A percentile compares a stretch with the other conserved stretches of the same genome.
phyloP scores from a whole-genome alignment of 2,329 filamentous ascomycete genomes.

The Geosmithia morbida region DNA sequence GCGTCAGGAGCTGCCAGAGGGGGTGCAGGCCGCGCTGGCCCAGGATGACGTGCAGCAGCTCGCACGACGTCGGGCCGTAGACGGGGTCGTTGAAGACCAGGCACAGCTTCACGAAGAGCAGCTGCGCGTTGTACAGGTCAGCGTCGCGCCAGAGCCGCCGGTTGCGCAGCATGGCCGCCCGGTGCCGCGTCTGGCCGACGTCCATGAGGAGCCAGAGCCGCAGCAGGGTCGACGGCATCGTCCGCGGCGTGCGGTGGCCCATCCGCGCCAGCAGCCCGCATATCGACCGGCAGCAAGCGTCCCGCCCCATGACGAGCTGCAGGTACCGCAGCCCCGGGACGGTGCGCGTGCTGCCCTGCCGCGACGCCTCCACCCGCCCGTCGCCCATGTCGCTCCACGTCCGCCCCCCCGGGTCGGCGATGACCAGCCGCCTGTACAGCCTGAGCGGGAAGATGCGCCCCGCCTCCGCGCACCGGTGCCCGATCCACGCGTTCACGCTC shows the following conservation, averaged over 20 bases:
- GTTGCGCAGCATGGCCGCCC: slow-evolving; percentile 40
- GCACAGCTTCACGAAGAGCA: slow-evolving; percentile 59
- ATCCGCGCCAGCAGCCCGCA: slow-evolving; percentile 41
- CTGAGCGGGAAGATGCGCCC: slow-evolving; percentile 44
- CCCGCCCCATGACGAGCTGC: slow-evolving; percentile 46
- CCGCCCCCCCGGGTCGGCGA: slow-evolving; percentile 42
- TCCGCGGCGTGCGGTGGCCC: slow-evolving; percentile 39
- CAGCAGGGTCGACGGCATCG: slow-evolving; percentile 32
- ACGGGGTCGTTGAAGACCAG: slow-evolving; percentile 54
- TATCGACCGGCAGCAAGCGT: slow-evolving; percentile 45
- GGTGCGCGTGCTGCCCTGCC: slow-evolving; percentile 17
- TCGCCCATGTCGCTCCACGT: slow-evolving; percentile 15
- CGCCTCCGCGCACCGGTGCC: slow-evolving; percentile 37
- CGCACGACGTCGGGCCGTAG: slow-evolving; percentile 31
- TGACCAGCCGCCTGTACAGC: slow-evolving; percentile 40
- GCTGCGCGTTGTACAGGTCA: slow-evolving; percentile 46
- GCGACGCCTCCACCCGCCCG: background rate
- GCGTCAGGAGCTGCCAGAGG: slow-evolving; percentile 46
- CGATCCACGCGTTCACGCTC: slow-evolving; percentile 40
- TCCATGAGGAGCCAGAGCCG: slow-evolving; percentile 67
- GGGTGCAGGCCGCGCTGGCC: slow-evolving; percentile 38
- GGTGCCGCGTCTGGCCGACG: slow-evolving; percentile 37
- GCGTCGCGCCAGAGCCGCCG: slow-evolving; percentile 36
- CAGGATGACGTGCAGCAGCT: slow-evolving; percentile 42
- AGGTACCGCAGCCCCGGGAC: slow-evolving; percentile 56